Evolutionary conservation across 495 filamentous ascomycete species (phyloP).

Genomic region (Penicillium soppii): DNA sequence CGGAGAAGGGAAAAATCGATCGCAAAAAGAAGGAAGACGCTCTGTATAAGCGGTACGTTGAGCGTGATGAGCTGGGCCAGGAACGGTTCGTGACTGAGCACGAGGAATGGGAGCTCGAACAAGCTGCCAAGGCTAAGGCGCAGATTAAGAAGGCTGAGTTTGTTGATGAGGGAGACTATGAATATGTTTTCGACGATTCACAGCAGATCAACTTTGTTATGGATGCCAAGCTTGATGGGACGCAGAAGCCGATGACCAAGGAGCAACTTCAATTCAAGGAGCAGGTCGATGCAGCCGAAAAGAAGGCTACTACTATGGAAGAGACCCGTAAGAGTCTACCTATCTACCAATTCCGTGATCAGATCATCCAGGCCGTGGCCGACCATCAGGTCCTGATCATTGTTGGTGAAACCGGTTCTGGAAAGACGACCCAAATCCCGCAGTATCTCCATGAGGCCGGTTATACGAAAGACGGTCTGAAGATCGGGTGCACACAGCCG

Average conservation of each 20-base stretch:
- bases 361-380: constrained; percentile 73
- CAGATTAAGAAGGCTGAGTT: constrained; percentile 76
- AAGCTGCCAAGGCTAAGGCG: constrained; percentile 83
- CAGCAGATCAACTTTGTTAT: constrained; percentile 85
- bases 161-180: constrained; percentile 85
- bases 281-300: constrained; percentile 82
- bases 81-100: constrained; percentile 92
- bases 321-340: constrained; percentile 89
- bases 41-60: constrained; percentile 87
- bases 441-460: constrained; percentile 86
- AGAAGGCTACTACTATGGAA: constrained; percentile 80
- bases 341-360: constrained; percentile 79
- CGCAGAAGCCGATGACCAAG: constrained; percentile 63
- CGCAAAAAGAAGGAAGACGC: constrained; percentile 87
- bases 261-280: constrained; percentile 78
- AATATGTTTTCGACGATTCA: constrained; percentile 89
- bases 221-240: constrained; percentile 68
- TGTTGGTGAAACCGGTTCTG: constrained; percentile 84
- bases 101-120: constrained; percentile 93
- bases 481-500: constrained; percentile 67
- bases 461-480: constrained; percentile 72
- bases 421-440: constrained; percentile 87
- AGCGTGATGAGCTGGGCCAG: constrained; percentile 81
- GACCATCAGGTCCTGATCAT: constrained; percentile 82
- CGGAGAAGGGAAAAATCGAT: constrained; percentile 88